Percentiles rank a stretch among this genome's conserved stretches.
These are phyloP conservation scores for Drechmeria coniospora DNA, from an alignment of 2,329 filamentous ascomycete species.

Conservation along the genomic window DNA sequence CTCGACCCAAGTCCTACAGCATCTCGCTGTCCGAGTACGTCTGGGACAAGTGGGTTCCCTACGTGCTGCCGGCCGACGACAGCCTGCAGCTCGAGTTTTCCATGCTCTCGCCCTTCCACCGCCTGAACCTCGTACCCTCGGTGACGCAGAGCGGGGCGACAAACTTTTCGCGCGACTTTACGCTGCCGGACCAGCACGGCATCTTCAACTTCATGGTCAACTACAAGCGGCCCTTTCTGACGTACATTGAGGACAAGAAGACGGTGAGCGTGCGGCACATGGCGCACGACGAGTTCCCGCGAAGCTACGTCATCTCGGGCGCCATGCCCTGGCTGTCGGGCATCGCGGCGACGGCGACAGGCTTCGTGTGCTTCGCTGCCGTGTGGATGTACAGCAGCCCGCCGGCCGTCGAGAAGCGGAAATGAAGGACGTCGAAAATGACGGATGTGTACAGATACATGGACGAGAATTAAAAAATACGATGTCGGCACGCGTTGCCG, in stretches of 20 bases:
- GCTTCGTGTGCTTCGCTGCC: constrained; percentile 72
- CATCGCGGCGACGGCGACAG: constrained; percentile 66
- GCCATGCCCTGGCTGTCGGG: constrained; percentile 93
- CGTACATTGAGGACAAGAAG: constrained; percentile 79
- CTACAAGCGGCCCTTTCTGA: constrained; percentile 90
- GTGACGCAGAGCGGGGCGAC: constrained; percentile 49
- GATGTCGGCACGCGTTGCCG: too few relatives aligned
- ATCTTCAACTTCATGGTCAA: constrained; percentile 98
- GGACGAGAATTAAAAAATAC: too few relatives aligned
- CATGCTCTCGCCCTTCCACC: constrained; percentile 97
- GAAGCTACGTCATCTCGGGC: constrained; percentile 76
- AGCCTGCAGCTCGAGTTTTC: constrained; percentile 87
- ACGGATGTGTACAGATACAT: background rate
- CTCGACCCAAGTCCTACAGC: constrained; percentile 70
- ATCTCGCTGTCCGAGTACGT: constrained; percentile 81
- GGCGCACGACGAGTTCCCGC: constrained; percentile 90
- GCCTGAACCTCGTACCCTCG: constrained; percentile 51
- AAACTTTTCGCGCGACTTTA: constrained; percentile 62
- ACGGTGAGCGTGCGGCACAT: constrained; percentile 93
- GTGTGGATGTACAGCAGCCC: constrained; percentile 73
- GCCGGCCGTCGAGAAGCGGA: constrained; percentile 20
- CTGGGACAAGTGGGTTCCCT: constrained; percentile 61
- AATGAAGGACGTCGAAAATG: too few relatives aligned
- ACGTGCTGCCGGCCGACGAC: constrained; percentile 53
- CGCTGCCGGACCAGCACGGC: constrained; percentile 87